A percentile compares a stretch with the other conserved stretches of the same genome.
Evolutionary conservation across 768 basidiomycete species (phyloP).

Genomic region (Postia placenta): DNA sequence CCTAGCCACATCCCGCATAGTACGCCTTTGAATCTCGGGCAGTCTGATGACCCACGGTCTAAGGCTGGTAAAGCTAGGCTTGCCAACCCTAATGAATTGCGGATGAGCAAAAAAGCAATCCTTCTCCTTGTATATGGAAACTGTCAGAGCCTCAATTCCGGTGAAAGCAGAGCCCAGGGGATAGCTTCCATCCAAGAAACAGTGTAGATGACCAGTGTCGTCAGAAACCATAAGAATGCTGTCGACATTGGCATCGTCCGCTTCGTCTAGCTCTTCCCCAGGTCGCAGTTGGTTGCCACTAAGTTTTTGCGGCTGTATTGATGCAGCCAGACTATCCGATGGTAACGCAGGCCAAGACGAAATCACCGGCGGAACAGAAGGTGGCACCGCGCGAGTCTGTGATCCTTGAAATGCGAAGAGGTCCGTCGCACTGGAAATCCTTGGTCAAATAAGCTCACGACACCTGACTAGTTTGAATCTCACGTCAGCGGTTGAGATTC

Average conservation of each 20-base stretch:
- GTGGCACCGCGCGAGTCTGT: slow-evolving; percentile 42
- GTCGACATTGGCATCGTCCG: slow-evolving; percentile 44
- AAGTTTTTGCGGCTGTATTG: slow-evolving; percentile 43
- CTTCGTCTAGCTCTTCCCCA: slow-evolving; percentile 34
- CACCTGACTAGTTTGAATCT: slow-evolving; percentile 29
- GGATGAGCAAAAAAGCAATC: slow-evolving; percentile 43
- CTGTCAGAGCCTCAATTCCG: slow-evolving; percentile 22
- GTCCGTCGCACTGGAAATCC: slow-evolving; percentile 55
- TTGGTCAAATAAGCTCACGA: background rate
- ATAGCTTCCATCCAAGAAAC: slow-evolving; percentile 73
- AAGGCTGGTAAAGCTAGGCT: slow-evolving; percentile 24
- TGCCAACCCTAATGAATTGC: slow-evolving; percentile 26
- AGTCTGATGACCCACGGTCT: slow-evolving; percentile 44
- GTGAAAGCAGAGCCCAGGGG: slow-evolving; percentile 51
- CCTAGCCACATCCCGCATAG: slow-evolving; percentile 63
- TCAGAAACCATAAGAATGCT: slow-evolving; percentile 64
- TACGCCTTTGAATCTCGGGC: slow-evolving; percentile 50
- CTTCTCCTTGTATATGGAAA: slow-evolving; percentile 42
- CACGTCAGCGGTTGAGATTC: slow-evolving; percentile 64
- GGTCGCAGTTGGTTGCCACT: slow-evolving; percentile 24
- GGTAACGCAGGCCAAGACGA: slow-evolving; percentile 64
- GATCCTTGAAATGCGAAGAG: slow-evolving; percentile 77
- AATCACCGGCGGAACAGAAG: slow-evolving; percentile 52
- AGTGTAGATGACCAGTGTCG: slow-evolving; percentile 49
- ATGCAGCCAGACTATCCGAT: slow-evolving; percentile 48